Evolutionary conservation across 129 eudicot genomes (phyloP).

Genomic region (Smallanthus sonchifolius): DNA sequence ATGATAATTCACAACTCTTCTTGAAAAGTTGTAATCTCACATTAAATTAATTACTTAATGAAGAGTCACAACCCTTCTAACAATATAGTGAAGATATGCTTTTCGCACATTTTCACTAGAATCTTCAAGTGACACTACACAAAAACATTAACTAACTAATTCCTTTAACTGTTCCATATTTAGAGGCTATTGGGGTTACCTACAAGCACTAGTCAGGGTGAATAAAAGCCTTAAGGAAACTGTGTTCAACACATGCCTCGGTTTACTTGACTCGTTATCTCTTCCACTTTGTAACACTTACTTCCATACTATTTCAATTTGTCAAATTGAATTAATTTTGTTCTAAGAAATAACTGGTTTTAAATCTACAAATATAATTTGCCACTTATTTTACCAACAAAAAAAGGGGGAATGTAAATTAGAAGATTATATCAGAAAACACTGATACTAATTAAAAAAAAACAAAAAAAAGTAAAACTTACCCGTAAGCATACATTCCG

Average conservation of each 20-base stretch:
- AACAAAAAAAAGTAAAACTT: slow-evolving; percentile 6
- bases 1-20: too few species aligned
- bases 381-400: neutral
- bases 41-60: too few species aligned
- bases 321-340: neutral
- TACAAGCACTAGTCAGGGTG: too few species aligned
- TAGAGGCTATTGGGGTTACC: too few species aligned
- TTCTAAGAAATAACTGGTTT: neutral
- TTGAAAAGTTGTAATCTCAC: too few species aligned
- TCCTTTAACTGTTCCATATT: too few species aligned
- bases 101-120: too few species aligned
- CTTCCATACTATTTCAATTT: neutral
- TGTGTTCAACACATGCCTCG: neutral
- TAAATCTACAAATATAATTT: neutral
- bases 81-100: too few species aligned
- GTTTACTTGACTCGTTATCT: neutral
- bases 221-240: neutral
- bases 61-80: too few species aligned
- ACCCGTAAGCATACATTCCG: slow-evolving; percentile 83
- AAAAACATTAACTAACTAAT: too few species aligned
- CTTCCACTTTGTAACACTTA: neutral
- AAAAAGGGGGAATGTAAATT: neutral
- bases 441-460: neutral
- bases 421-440: neutral
- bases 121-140: too few species aligned